Evolutionary conservation across 2,329 filamentous ascomycete genomes (phyloP), one percentile per base, ranked within the genome.

Genomic region (Knufia petricola): DNA sequence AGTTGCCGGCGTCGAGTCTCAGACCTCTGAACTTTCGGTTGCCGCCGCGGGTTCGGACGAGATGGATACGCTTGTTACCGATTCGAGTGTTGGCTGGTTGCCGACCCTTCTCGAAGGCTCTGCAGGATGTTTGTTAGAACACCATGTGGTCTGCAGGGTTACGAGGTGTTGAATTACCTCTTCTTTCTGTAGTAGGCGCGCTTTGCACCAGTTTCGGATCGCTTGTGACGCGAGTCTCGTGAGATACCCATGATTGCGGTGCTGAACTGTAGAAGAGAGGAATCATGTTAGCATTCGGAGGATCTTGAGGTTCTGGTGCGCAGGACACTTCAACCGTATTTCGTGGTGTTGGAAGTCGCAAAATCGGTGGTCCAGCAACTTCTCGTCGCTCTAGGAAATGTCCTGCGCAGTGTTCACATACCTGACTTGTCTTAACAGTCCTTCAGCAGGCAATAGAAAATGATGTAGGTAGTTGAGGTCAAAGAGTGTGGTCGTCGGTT

Each of bases 21-120:
- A 98, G 89, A 64, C 85, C 92, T 75, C 92, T 90, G 86, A 94
- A 95, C 81, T 98, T 98, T 78, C 86, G 87, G 87, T 98, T 98
- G 65, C 92, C 92, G 73, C 92, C 88, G 71, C 89, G 89, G 68
- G 87, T 94, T 75, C 88, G 89, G 75, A 95, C 87, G 69, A 92
- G 82, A 79, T 95, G 88, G 75, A 95, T 83, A 72, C 88, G 84
- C 85, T 95, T 95, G 71, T 84, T 69, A 67, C 94, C 92, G 75
- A 98, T 96, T 85, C 90, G 87, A 77, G 92, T 98, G 83, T 92
- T 94, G 80, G 92, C 87, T 72, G 90, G 87, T 82, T 98, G 92
- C 73, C 92, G 90, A 74, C 92, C 92, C 76, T 89, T 88, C 84
- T 98, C 94, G 86, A 98, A 98, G 81, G 89, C 94, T 90, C 92